phyloP scores from a whole-genome alignment of 148 eudicot genomes.

The Heliosperma pusillum region DNA sequence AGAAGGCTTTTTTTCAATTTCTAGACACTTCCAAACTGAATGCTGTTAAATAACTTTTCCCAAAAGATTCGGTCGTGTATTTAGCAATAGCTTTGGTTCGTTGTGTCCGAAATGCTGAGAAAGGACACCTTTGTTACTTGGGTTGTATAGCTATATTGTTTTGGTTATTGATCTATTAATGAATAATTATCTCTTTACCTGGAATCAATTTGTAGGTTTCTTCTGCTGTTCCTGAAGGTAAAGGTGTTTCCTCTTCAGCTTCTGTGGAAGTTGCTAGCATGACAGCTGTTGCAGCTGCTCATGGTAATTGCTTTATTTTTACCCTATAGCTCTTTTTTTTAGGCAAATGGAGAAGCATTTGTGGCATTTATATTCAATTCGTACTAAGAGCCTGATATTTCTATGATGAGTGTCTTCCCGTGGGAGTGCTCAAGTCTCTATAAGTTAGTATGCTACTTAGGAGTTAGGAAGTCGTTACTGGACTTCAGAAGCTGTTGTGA shows the following conservation, averaged over 20 bases:
- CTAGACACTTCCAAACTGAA: neutral
- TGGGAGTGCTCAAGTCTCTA: neutral
- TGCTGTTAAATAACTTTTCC: neutral
- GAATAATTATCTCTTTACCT: constrained; percentile 2
- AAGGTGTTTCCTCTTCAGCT: constrained; percentile 99
- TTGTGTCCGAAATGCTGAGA: neutral
- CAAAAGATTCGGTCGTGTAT: neutral
- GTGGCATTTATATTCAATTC: neutral
- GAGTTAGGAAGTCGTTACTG: neutral
- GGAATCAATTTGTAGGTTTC: constrained; percentile 57
- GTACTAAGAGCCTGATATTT: neutral
- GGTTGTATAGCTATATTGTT: neutral
- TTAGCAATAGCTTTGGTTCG: neutral
- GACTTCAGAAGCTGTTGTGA: no score
- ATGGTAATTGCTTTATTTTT: constrained; percentile 42
- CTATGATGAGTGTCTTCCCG: neutral
- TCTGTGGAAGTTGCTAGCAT: constrained; percentile 97
- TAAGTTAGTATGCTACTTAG: neutral
- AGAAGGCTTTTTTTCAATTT: neutral
- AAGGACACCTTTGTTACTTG: neutral
- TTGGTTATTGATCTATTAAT: neutral
- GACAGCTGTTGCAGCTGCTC: constrained; percentile 98
- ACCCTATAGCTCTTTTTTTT: neutral
- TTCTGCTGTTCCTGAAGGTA: constrained; percentile 99
- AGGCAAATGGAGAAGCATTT: neutral